Evolutionary conservation across 2,329 filamentous ascomycete species (phyloP).

Genomic region (Massarina eburnea): DNA sequence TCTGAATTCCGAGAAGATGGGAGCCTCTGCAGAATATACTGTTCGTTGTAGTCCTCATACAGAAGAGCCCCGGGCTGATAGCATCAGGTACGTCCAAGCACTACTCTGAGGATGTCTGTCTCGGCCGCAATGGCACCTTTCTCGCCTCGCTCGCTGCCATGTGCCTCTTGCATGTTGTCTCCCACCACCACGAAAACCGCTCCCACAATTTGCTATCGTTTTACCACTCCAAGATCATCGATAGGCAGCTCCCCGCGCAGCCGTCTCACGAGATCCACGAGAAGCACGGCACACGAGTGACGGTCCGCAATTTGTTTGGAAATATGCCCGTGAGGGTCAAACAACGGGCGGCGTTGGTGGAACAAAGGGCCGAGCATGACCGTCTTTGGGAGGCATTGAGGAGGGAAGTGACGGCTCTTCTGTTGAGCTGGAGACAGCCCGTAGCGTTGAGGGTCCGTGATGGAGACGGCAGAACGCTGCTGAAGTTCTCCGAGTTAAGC

Average conservation of each 20-base stretch:
- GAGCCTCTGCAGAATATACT: slow-evolving; percentile 71
- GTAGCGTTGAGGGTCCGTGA: slow-evolving; percentile 64
- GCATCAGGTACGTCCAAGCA: slow-evolving; percentile 76
- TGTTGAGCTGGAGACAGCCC: slow-evolving; percentile 68
- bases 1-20: slow-evolving; percentile 71
- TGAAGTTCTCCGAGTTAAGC: slow-evolving; percentile 24
- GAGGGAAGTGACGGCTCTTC: slow-evolving; percentile 60
- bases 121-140: slow-evolving; percentile 75
- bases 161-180: slow-evolving; percentile 75
- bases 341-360: slow-evolving; percentile 63
- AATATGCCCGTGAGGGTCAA: slow-evolving; percentile 89
- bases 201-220: slow-evolving; percentile 68
- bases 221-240: slow-evolving; percentile 68
- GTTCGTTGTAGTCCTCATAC: slow-evolving; percentile 49
- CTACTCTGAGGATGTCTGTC: slow-evolving; percentile 42
- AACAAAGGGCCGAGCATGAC: slow-evolving; percentile 53
- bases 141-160: slow-evolving; percentile 74
- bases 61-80: slow-evolving; percentile 8
- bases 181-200: slow-evolving; percentile 63
- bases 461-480: slow-evolving; percentile 39
- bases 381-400: slow-evolving; percentile 69
- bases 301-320: slow-evolving; percentile 81
- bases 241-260: slow-evolving; percentile 64
- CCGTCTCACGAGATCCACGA: slow-evolving; percentile 58
- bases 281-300: slow-evolving; percentile 72